Evolutionary conservation across 169 alveolate genomes (phyloP), one percentile per base, ranked within the genome.

Genomic region (Plasmodium yoelii): DNA sequence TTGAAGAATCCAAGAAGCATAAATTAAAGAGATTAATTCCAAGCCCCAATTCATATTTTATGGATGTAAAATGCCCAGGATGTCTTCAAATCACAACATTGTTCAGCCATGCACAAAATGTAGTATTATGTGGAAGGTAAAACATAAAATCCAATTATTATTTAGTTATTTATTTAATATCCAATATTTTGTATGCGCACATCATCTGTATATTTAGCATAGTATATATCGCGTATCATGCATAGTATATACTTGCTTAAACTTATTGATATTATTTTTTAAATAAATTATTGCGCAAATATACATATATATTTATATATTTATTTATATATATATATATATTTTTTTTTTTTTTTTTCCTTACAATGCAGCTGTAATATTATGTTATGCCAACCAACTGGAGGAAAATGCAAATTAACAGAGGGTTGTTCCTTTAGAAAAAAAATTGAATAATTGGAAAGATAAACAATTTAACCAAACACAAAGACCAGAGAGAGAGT

Each of bases 1-100:
- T 92, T 71, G 97, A 90, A 80, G 99, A 98, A 95, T 97, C 97
- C 93, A 93, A 92, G 93, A 96, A 94, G 89, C 98, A 98, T 95
- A 98, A 98, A 95, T 96, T 97, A 82, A 98, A 98, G 96, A 96
- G 99, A 93, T 96, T 98, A 77, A 97, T 98, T 49, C 99, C 98
- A 91, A 94, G 96, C 90, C 99, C 99, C 28, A 98, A 98, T 96
- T 97, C 99, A 72, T 98, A 94, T 95, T 98, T 97, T 97, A 97
- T 98, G 99, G 99, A 98, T 92, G 99, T 98, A 68, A 97, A 97
- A 86, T 97, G 99, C 96, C 98, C 99, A 64, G 98, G 98, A 2
- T 97, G 99, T 95, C 94, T 95, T 86, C 96, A 96, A 68, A 96
- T 97, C 91, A 97, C 99, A 51, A 97, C 99, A 28, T 97, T 98